Evolutionary conservation across 2,329 filamentous ascomycete species (phyloP).

Genomic region (Tetracladium maxilliforme): DNA sequence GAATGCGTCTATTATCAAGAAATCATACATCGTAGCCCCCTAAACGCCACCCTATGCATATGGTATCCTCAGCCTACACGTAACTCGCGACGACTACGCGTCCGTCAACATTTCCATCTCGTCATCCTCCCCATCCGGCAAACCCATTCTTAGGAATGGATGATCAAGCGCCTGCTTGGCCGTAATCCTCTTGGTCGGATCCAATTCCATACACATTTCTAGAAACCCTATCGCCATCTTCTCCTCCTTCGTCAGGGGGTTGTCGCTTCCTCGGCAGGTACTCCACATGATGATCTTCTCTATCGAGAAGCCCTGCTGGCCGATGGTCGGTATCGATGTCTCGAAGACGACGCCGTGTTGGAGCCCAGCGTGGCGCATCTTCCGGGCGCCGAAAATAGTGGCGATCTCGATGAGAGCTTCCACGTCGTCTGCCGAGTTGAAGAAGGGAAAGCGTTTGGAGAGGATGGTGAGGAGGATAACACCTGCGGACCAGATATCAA

Average conservation of each 20-base stretch:
- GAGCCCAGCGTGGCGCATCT: conserved; percentile 71
- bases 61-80: too few relatives aligned
- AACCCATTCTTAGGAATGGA: conserved; percentile 41
- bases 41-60: too few relatives aligned
- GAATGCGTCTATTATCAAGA: too few relatives aligned
- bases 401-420: conserved; percentile 96
- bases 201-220: conserved; percentile 58
- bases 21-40: too few relatives aligned
- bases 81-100: too few relatives aligned
- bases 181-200: conserved; percentile 59
- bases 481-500: conserved; percentile 93
- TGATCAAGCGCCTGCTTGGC: conserved; percentile 61
- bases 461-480: conserved; percentile 96
- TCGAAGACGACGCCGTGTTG: conserved; percentile 88
- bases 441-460: conserved; percentile 88
- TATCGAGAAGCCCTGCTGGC: conserved; percentile 68
- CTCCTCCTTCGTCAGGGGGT: conserved; percentile 49
- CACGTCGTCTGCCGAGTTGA: conserved; percentile 96
- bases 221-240: conserved; percentile 60
- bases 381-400: conserved; percentile 75
- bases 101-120: conserved; percentile 31
- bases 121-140: conserved; percentile 27
- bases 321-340: conserved; percentile 82
- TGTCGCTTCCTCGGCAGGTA: conserved; percentile 52
- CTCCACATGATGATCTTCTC: conserved; percentile 96